Base-by-base conservation (phyloP, 129 eudicot species). In the Escallonia herrerae region DNA sequence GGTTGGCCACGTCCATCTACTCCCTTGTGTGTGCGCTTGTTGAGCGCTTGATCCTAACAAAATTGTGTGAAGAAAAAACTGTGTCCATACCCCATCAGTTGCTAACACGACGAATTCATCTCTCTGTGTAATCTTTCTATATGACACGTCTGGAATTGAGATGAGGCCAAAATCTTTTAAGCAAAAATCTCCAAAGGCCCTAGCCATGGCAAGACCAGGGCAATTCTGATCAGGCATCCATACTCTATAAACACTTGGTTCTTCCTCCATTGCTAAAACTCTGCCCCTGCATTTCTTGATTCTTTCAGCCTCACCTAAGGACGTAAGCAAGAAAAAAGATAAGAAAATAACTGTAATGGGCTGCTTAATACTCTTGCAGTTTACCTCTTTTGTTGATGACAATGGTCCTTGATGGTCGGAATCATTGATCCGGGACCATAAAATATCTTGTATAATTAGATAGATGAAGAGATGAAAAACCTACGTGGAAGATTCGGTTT, bases 191-290 rank as follows among this genome's bases (percentile, higher is more conserved):
- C 95, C 89, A 33, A 90, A 86, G 59, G 97, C 89, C 60, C 95
- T 70, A 0, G 97, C 77, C 95, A 86, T 90, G 65, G 97, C 97
- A 13, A 90, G 86, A 52, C 97, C 95, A 8, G 97, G 95, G 72
- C 81, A 78, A 60, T 86, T 95, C 65, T 84, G 83, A 73, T 90
- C 83, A 5, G 91, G 97, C 85, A 81, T 77, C 97, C 95, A 90
- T 43, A 86, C 68, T 66, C 89, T 70, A 56, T 62, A 82, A 14
- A 90, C 81, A 41, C 67, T 82, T 7, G 91, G 89, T 67, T 86
- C 97, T 54, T 79, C 81, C 15, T 83, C 84, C 81, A 84, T 80
- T 3, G 97, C 85, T 55, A 81, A 53, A 22, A 90, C 88, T 77
- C 97, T 77, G 6, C 89, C 89, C 2, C 77, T 64, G 44, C 82